Base-by-base conservation (phyloP, 2,329 filamentous ascomycete species). In the Cladophialophora yegresii region DNA sequence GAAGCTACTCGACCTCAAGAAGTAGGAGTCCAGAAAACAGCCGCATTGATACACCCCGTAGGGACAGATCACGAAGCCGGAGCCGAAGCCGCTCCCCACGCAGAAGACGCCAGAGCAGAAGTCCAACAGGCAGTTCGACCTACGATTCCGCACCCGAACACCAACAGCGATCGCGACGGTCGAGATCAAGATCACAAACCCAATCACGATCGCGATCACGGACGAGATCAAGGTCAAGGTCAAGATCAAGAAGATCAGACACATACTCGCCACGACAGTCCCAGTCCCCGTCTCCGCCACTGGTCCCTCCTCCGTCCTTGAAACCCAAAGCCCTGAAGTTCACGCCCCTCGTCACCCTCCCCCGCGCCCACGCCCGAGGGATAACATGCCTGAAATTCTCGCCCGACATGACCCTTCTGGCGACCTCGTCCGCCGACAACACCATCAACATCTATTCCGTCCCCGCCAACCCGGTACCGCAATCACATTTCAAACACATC, bases 341-440 rank as follows among this genome's bases (percentile, higher is more conserved):
- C 59, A 58, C 53, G 8, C 58, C 66, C n/a, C 59, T 71, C 2
- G 13, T 61, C 28, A 66, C 65, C 8, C 56, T 71, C 78, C 6
- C 77, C 76, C 61, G 76, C 75, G 43, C 78, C 77, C 32, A 76
- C 74, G 50, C 79, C 78, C 87, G 88, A 65, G 88, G 91, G 23
- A 86, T 98, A 1, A 90, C 93, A 1, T 88, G 91, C 60, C 91
- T 96, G 55, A 90, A 90, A 71, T 96, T 97, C 77, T 97, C 93
- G 1, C 95, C 93, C 0, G 89, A 97, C 77, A 92, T 92, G 4
- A 85, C 85, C 33, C 95, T 90, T 87, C 91, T 99, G 69, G 95
- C 95, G 22, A 95, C 90, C 67, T 90, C 89, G 58, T 96, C 92
- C 36, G 92, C 93, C 22, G 95, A 99, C 78, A 89, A 87, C 61